Percentiles rank a stretch among this genome's conserved stretches.
phyloP scores from a whole-genome alignment of 2,329 filamentous ascomycete genomes.

The Coniochaeta ligniaria region DNA sequence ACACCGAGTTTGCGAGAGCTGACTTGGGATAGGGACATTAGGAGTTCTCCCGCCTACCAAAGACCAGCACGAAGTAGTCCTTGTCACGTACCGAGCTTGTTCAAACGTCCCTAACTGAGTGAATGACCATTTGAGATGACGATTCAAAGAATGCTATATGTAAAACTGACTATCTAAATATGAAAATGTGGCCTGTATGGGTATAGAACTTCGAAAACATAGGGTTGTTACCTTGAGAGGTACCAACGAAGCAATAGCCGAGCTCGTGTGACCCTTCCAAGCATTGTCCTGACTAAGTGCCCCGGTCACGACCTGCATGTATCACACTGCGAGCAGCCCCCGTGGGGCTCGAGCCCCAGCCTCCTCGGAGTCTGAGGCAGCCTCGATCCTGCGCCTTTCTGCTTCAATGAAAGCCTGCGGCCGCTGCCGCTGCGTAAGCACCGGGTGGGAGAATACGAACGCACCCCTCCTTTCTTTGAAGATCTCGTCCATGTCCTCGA shows the following conservation, averaged over 20 bases:
- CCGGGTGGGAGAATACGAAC: conserved; percentile 24
- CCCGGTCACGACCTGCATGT: neutral
- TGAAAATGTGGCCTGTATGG: neutral
- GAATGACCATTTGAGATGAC: too few species aligned
- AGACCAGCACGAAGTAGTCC: too few species aligned
- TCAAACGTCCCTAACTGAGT: too few species aligned
- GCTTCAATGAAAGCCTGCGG: conserved; percentile 27
- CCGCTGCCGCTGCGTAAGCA: conserved; percentile 26
- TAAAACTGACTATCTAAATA: neutral
- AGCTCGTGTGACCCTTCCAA: neutral
- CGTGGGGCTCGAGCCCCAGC: neutral
- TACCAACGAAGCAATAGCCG: neutral
- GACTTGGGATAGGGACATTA: too few species aligned
- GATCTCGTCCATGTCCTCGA: conserved; percentile 42
- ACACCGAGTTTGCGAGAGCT: too few species aligned
- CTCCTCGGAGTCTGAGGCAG: neutral
- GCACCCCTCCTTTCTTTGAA: conserved; percentile 20
- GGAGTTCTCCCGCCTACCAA: too few species aligned
- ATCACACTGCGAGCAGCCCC: neutral
- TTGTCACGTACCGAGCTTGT: neutral
- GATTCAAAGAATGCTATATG: neutral
- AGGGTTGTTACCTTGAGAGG: neutral
- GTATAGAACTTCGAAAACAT: neutral
- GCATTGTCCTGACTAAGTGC: neutral
- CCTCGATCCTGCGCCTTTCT: conserved; percentile 17